Evolutionary conservation across 2,329 filamentous ascomycete species (phyloP).

Genomic region (Nemania sp.): DNA sequence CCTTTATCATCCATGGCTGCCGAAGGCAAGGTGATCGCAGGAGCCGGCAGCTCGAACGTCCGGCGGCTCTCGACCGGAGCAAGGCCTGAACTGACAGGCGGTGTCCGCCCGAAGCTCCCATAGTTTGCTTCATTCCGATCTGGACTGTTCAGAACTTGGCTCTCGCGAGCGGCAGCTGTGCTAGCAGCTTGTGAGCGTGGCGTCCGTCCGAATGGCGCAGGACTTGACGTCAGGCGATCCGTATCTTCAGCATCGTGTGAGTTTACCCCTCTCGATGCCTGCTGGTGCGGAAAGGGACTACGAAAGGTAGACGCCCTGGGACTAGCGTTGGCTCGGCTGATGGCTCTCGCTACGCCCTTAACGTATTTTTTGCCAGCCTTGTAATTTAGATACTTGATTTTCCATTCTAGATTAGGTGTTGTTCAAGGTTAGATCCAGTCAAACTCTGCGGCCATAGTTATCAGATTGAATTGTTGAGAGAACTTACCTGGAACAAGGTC

Average conservation of each 20-base stretch:
- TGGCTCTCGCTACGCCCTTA: slow-evolving; percentile 81
- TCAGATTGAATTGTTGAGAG: slow-evolving; percentile 9
- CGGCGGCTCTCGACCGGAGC: slow-evolving; percentile 48
- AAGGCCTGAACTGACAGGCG: slow-evolving; percentile 48
- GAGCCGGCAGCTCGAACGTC: slow-evolving; percentile 65
- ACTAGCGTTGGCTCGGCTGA: slow-evolving; percentile 70
- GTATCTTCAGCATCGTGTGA: slow-evolving; percentile 35
- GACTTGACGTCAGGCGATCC: slow-evolving; percentile 46
- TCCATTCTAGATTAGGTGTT: slow-evolving; percentile 74
- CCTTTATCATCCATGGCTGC: slow-evolving; percentile 42
- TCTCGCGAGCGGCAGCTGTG: slow-evolving; percentile 51
- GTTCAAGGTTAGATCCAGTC: slow-evolving; percentile 6
- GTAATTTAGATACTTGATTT: slow-evolving; percentile 93
- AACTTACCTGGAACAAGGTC: slow-evolving; percentile 82
- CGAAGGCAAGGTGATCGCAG: slow-evolving; percentile 61
- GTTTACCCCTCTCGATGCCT: slow-evolving; percentile 34
- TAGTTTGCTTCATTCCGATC: slow-evolving; percentile 59
- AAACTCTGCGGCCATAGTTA: neutral
- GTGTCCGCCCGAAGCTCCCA: slow-evolving; percentile 64
- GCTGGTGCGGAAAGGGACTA: slow-evolving; percentile 44
- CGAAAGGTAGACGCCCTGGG: slow-evolving; percentile 55
- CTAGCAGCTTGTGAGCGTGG: slow-evolving; percentile 41
- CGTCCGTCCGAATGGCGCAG: slow-evolving; percentile 45
- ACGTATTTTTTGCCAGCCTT: slow-evolving; percentile 95
- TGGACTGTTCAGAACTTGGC: slow-evolving; percentile 56